A percentile compares a stretch with the other conserved stretches of the same genome.
Conservation (phyloP, 2,329 filamentous ascomycete species). For the Biscogniauxia sp. region DNA sequence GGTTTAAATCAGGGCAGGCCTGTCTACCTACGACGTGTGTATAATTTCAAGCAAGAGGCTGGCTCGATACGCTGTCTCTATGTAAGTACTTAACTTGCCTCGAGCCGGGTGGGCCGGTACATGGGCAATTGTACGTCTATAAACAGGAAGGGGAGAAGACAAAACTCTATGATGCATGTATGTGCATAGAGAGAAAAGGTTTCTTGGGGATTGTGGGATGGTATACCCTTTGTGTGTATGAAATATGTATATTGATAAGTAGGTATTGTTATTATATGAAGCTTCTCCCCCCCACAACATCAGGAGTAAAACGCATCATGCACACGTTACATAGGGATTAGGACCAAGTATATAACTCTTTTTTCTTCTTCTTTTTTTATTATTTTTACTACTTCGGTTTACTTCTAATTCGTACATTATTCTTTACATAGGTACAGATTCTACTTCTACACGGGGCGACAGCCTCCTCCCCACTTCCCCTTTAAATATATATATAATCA, state of each 20-base stretch:
- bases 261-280: neutral
- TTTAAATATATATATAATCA: too few species aligned
- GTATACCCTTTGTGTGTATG: neutral
- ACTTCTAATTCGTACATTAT: too few species aligned
- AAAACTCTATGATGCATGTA: neutral
- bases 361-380: neutral
- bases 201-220: neutral
- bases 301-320: neutral
- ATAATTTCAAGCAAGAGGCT: too few species aligned
- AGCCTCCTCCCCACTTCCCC: too few species aligned
- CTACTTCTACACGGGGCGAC: neutral
- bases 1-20: too few species aligned
- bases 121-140: too few species aligned
- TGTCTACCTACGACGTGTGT: too few species aligned
- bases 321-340: neutral
- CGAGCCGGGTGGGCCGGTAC: too few species aligned
- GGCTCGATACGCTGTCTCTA: too few species aligned
- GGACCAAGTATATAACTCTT: neutral
- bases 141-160: neutral
- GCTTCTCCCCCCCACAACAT: neutral
- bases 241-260: neutral
- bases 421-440: neutral
- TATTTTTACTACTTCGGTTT: too few species aligned
- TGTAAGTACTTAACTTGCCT: too few species aligned
- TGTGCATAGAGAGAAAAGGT: neutral